phyloP scores from a whole-genome alignment of 768 basidiomycete genomes.

The Holtermanniella nyarrowii region DNA sequence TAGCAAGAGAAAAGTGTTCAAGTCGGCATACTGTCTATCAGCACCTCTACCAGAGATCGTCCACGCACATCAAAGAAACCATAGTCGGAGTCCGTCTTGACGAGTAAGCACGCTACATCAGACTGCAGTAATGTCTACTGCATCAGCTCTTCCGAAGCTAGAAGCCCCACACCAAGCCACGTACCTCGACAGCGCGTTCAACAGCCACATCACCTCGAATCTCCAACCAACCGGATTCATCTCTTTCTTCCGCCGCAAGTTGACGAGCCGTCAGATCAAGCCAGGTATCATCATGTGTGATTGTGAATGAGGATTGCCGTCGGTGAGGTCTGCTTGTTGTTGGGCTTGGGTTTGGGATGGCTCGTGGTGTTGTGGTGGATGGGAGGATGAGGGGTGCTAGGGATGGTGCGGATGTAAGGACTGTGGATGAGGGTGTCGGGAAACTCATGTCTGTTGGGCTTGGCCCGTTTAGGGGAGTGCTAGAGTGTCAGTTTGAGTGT shows the following conservation, averaged over 20 bases:
- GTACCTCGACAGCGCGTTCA: conserved; percentile 25
- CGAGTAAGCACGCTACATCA: conserved; percentile 11
- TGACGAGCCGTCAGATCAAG: not conserved
- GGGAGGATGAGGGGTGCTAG: too few relatives aligned
- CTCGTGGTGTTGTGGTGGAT: not conserved
- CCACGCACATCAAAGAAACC: conserved; percentile 22
- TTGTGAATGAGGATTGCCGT: too few relatives aligned
- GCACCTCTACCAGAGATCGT: not conserved
- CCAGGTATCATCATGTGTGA: not conserved
- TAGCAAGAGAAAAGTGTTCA: conserved; percentile 26
- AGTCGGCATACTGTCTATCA: conserved; percentile 23
- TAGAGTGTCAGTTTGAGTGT: too few relatives aligned
- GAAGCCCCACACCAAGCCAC: conserved; percentile 1
- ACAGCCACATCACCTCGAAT: conserved; percentile 12
- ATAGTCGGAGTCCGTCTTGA: conserved; percentile 3
- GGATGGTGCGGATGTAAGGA: too few relatives aligned
- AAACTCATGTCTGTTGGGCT: too few relatives aligned
- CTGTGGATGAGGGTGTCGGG: too few relatives aligned
- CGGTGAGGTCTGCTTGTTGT: too few relatives aligned
- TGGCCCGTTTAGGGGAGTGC: too few relatives aligned
- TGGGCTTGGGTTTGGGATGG: too few relatives aligned
- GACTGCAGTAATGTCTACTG: conserved; percentile 14
- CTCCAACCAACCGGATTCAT: conserved; percentile 13
- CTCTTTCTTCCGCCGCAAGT: not conserved
- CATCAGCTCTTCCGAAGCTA: not conserved